These are phyloP conservation scores for Aspergillus terreus DNA, from an alignment of 2,329 filamentous ascomycete genomes.

Conservation along the genomic window DNA sequence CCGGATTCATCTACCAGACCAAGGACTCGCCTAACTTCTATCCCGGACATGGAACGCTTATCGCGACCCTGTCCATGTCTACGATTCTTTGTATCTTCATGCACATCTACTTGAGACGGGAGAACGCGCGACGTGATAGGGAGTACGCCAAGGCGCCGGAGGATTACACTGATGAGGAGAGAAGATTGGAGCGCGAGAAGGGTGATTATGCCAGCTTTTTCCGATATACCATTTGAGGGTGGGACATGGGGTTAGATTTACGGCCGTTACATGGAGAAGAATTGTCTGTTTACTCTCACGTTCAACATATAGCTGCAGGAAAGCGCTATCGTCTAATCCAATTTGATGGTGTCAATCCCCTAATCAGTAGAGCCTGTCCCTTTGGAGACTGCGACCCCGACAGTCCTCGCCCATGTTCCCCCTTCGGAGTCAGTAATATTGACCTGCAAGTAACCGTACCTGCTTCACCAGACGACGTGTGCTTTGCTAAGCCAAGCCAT, in stretches of 20 bases:
- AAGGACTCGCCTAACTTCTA: slow-evolving; percentile 4
- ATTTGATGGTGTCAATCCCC: too few species aligned
- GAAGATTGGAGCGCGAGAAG: slow-evolving; percentile 5
- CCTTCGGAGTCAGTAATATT: slow-evolving; percentile 2
- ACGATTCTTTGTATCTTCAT: slow-evolving; percentile 8
- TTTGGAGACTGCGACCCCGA: slow-evolving; percentile 4
- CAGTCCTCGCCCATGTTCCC: slow-evolving; percentile 4
- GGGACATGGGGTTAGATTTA: background rate
- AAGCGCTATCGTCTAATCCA: too few species aligned
- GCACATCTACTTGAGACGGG: slow-evolving; percentile 8
- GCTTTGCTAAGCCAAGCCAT: background rate
- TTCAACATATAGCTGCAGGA: too few species aligned
- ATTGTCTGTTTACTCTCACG: too few species aligned
- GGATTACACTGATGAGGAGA: slow-evolving; percentile 8
- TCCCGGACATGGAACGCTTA: slow-evolving; percentile 7
- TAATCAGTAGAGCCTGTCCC: too few species aligned
- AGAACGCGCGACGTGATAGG: slow-evolving; percentile 7
- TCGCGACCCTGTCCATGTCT: slow-evolving; percentile 7
- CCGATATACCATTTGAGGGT: slow-evolving; percentile 4
- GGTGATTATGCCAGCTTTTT: slow-evolving; percentile 9
- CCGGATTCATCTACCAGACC: slow-evolving; percentile 8
- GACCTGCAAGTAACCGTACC: slow-evolving; percentile 2
- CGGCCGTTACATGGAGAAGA: background rate
- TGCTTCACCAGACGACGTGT: background rate
- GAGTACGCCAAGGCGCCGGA: slow-evolving; percentile 3